Evolutionary conservation across 2,329 filamentous ascomycete species (phyloP).

Genomic region (Hirsutella rhossiliensis): DNA sequence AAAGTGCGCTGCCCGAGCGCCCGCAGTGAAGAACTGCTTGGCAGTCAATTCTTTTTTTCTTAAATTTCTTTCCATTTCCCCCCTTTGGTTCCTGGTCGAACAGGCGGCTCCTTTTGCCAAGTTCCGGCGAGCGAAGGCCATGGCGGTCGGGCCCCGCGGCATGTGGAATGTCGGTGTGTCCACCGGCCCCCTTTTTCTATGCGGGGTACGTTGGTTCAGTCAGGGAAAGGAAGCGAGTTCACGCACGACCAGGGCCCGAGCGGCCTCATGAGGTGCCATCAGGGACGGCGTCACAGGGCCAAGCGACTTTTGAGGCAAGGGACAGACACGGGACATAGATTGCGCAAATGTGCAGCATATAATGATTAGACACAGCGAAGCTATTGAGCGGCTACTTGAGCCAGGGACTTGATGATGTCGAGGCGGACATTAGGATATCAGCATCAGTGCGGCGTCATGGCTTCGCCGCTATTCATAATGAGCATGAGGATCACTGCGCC

Average conservation of each 20-base stretch:
- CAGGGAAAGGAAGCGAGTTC: background rate
- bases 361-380: conserved; percentile 1
- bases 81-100: background rate
- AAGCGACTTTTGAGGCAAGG: background rate
- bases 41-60: background rate
- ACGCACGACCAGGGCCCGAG: background rate
- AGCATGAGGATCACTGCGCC: background rate
- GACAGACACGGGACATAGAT: conserved; percentile 4
- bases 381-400: background rate
- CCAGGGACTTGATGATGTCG: conserved; percentile 2
- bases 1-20: too few relatives aligned
- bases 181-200: too few relatives aligned
- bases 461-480: background rate
- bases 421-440: background rate
- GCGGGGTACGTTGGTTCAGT: too few relatives aligned
- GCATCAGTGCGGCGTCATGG: background rate
- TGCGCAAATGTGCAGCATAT: conserved; percentile 4
- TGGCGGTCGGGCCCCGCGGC: too few relatives aligned
- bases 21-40: background rate
- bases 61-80: background rate
- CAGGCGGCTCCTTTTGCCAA: background rate
- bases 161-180: too few relatives aligned
- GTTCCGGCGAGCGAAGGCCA: too few relatives aligned
- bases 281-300: conserved; percentile 1
- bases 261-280: background rate